Base-by-base conservation (phyloP, 164 flowering plant genomes). In the Cinnamomum micranthum region DNA sequence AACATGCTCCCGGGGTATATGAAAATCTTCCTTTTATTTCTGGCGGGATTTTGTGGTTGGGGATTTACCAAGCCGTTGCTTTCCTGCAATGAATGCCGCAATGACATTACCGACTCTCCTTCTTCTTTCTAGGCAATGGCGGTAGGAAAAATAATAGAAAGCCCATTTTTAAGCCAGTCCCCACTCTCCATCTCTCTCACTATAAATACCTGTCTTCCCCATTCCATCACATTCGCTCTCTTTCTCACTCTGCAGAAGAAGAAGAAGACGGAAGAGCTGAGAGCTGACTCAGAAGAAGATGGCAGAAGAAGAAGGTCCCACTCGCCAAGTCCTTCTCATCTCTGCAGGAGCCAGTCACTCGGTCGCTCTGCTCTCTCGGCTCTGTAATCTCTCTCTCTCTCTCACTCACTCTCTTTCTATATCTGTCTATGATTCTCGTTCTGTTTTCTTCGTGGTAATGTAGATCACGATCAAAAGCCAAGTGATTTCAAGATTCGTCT, bases 271-370 rank as follows among this genome's bases (percentile, higher is more conserved):
- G n/a, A 67, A 14, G 50, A 13, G 35, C 35, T 31, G 35, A 67
- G 69, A 28, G 14, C 9, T 11, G 69, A 31, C 15, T 13, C n/a
- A n/a, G n/a, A 2, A 28, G 47, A 66, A 15, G 69, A 31, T 31
- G 47, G 69, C 19, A 67, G 62, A 14, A 20, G 60, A 31, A 31
- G 24, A 52, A n/a, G 27, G 47, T 15, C 87, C 89, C 0, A 47
- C 77, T 74, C 90, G 88, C 20, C 83, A 78, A 12, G 90, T 95
- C 27, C 75, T 91, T 59, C 83, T 92, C 69, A 85, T 95, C 73
- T 95, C 99, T 17, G 96, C 99, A 58, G 99, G 99, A 20, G 99
- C 98, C 50, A 93, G 96, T 74, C 99, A 93, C 80, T 92, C 99
- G 47, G 90, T 93, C 67, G 93, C 97, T 76, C 90, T 92, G 35